Evolutionary conservation across 306 rosid species (phyloP), one percentile per base, ranked within the genome.

Genomic region (Pterocarpus macrocarpus): DNA sequence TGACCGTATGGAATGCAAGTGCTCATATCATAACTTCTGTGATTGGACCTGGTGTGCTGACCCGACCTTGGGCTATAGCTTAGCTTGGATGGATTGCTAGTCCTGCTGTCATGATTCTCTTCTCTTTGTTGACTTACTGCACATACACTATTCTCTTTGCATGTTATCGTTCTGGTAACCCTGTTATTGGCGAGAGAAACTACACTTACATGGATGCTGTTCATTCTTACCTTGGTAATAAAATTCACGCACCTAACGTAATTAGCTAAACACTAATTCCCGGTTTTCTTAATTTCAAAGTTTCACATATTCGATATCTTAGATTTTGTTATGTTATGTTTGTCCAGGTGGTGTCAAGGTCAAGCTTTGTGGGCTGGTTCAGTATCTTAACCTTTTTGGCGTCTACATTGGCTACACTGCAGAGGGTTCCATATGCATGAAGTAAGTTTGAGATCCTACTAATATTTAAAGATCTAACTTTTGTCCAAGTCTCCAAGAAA

Each of bases 381-480:
- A 90, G 85, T 88, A 88, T 77, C 7, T 83, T 61, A 86, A 86
- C 61, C 84, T 90, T 58, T 75, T 84, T 50, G 90, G 94, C 34
- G 87, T 88, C 33, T 90, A 90, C 78, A 74, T 88, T 85, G 92
- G 90, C 0, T 90, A 88, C 70, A 90, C 94, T 14, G 84, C 85
- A 64, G 90, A 90, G 9, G 72, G 90, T 30, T 66, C 94, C 64
- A 85, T 81, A 17, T 87, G 92, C 87, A 88, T 90, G 88, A 83
- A 81, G 94, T 90, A 74, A 88, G 94, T 61, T 58, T 50, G 12
- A 45, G 56, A 56, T 39, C 4, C 10, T 43, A 28, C 0, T 45
- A 8, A 4, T 65, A 5, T 32, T 64, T 80, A 69, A 22, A 22
- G 28, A 22, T 22, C 28, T 22, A 22, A 22, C 28, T 22, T 22